A percentile compares a stretch with the other conserved stretches of the same genome.
Conservation (phyloP, 441 rosid species). For the Erodium moschatum region DNA sequence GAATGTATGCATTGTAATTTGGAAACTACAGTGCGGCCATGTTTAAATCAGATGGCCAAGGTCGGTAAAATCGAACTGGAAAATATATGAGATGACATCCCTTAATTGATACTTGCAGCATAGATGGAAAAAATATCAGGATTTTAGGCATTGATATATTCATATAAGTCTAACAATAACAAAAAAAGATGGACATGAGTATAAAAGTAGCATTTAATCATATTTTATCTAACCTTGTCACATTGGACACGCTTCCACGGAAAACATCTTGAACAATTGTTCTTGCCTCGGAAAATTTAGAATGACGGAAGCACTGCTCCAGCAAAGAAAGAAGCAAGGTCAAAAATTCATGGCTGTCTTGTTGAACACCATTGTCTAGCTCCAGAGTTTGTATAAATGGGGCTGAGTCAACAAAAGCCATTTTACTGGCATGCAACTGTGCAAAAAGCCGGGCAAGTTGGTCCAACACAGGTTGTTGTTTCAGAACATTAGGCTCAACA, state of each 20-base stretch:
- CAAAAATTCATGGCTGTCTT: slow-evolving; percentile 94
- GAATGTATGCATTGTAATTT: neutral
- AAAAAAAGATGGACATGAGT: neutral
- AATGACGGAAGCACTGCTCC: slow-evolving; percentile 73
- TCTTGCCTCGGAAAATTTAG: slow-evolving; percentile 50
- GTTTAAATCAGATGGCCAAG: neutral
- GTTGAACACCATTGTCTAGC: slow-evolving; percentile 91
- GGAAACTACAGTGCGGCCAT: neutral
- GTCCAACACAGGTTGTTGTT: slow-evolving; percentile 69
- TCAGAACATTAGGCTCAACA: slow-evolving; percentile 64
- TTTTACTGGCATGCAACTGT: slow-evolving; percentile 69
- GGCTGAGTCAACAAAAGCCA: slow-evolving; percentile 83
- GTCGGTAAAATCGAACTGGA: neutral
- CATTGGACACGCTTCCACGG: slow-evolving; percentile 95
- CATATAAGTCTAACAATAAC: neutral
- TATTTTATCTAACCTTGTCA: slow-evolving; percentile 68
- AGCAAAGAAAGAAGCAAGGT: slow-evolving; percentile 88
- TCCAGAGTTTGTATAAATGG: slow-evolving; percentile 86
- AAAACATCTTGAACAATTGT: slow-evolving; percentile 91
- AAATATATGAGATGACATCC: neutral
- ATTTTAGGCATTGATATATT: neutral
- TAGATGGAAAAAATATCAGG: neutral
- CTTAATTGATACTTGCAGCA: slow-evolving; percentile 3
- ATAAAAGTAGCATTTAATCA: slow-evolving; percentile 9
- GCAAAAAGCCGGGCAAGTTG: slow-evolving; percentile 85